Conservation (phyloP, 1,139 yeast species). For the Taphrina flavorubra region DNA sequence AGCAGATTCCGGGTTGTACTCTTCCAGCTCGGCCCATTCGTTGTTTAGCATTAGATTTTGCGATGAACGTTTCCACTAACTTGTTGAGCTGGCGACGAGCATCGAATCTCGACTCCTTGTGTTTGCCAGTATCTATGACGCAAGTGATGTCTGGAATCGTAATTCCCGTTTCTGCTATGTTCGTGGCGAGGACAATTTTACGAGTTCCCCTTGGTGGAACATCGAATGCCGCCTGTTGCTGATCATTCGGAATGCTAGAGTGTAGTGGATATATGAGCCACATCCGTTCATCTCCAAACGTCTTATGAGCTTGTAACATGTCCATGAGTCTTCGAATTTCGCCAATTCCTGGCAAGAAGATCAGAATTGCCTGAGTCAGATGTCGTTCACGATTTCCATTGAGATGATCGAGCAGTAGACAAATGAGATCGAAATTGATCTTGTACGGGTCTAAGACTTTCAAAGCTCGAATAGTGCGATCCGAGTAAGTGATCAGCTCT, state of each 20-base stretch:
- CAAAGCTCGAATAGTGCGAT: conserved; percentile 26
- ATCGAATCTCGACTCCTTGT: conserved; percentile 69
- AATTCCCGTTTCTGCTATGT: conserved; percentile 74
- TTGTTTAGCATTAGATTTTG: conserved; percentile 76
- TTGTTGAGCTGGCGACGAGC: conserved; percentile 65
- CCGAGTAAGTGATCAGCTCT: conserved; percentile 32
- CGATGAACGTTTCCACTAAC: conserved; percentile 73
- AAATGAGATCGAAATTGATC: conserved; percentile 42
- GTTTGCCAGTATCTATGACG: conserved; percentile 76
- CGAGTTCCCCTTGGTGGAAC: conserved; percentile 59
- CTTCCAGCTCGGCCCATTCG: conserved; percentile 91
- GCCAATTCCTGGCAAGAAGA: conserved; percentile 79
- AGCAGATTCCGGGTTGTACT: conserved; percentile 72
- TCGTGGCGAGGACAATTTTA: conserved; percentile 77
- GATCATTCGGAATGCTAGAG: conserved; percentile 67
- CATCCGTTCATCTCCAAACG: conserved; percentile 61
- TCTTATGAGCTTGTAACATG: conserved; percentile 62
- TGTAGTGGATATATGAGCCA: conserved; percentile 64
- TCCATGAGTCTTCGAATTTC: conserved; percentile 76
- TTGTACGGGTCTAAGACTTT: conserved; percentile 40
- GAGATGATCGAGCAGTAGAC: conserved; percentile 36
- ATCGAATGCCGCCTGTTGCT: conserved; percentile 70
- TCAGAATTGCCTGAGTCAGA: conserved; percentile 60
- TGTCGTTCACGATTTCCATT: conserved; percentile 50
- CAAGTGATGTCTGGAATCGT: conserved; percentile 85